phyloP scores from a whole-genome alignment of 1,139 yeast species.

The Arxiozyma heterogenica region DNA sequence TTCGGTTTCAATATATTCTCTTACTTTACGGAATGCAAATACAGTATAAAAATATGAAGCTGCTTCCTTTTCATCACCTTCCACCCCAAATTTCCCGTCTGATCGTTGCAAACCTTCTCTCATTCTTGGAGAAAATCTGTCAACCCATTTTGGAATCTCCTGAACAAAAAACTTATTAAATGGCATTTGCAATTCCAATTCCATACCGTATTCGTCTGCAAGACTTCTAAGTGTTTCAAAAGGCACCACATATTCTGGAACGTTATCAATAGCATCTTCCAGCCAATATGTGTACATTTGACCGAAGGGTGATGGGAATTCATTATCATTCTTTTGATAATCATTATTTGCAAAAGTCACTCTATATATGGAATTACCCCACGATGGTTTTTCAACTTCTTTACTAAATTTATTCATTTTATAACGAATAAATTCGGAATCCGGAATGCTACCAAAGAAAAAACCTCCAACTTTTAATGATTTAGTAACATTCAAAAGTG shows the following conservation, averaged over 20 bases:
- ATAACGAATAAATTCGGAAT: slow-evolving; percentile 70
- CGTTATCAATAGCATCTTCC: slow-evolving; percentile 91
- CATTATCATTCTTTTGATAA: slow-evolving; percentile 51
- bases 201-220: slow-evolving; percentile 76
- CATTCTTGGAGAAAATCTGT: slow-evolving; percentile 52
- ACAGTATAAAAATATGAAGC: slow-evolving; percentile 41
- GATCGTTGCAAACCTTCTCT: slow-evolving; percentile 60
- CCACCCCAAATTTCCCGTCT: slow-evolving; percentile 80
- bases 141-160: slow-evolving; percentile 61
- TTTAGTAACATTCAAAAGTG: slow-evolving; percentile 66
- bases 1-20: slow-evolving; percentile 15
- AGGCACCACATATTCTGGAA: slow-evolving; percentile 96
- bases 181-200: slow-evolving; percentile 61
- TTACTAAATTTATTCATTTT: slow-evolving; percentile 44
- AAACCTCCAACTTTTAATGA: slow-evolving; percentile 74
- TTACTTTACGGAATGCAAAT: slow-evolving; percentile 30
- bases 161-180: slow-evolving; percentile 77
- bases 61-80: slow-evolving; percentile 88
- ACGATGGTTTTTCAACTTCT: slow-evolving; percentile 44
- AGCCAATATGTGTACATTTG: slow-evolving; percentile 73
- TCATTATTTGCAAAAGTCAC: slow-evolving; percentile 72
- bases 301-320: slow-evolving; percentile 70
- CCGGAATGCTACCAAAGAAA: slow-evolving; percentile 91
- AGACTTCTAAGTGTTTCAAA: slow-evolving; percentile 75
- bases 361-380: slow-evolving; percentile 79